These are phyloP conservation scores for Candida sp. DNA, from an alignment of 1,139 yeast genomes.

Conservation along the genomic window DNA sequence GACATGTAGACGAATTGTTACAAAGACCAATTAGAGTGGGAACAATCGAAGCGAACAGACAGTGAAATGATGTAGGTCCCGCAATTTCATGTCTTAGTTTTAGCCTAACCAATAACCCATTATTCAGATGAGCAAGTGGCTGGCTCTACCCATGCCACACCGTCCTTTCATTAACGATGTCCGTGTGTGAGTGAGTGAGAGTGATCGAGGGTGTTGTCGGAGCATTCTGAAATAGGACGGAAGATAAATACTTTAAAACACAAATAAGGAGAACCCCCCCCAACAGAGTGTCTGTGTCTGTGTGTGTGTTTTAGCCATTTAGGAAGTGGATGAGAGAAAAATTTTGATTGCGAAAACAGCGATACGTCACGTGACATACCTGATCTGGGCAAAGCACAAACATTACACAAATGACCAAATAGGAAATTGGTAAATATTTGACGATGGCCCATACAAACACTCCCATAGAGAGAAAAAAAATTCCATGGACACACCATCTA, in stretches of 20 bases:
- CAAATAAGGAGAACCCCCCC: background rate
- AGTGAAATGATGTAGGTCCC: background rate
- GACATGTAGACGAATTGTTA: too few species aligned
- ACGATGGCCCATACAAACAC: slow-evolving; percentile 2
- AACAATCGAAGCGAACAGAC: background rate
- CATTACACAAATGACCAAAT: slow-evolving; percentile 10
- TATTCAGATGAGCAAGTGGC: background rate
- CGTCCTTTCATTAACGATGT: too few species aligned
- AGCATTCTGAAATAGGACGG: background rate
- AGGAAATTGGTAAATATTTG: slow-evolving; percentile 14
- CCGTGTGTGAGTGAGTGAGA: too few species aligned
- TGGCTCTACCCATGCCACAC: background rate
- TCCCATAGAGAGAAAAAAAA: background rate
- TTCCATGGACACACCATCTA: background rate
- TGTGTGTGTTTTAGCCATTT: too few species aligned
- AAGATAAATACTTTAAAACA: slow-evolving; percentile 2
- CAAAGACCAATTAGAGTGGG: background rate
- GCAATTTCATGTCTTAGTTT: background rate
- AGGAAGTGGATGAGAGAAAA: background rate
- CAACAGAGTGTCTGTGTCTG: too few species aligned
- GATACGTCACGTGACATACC: slow-evolving; percentile 14
- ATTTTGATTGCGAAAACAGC: slow-evolving; percentile 1
- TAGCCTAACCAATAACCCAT: background rate
- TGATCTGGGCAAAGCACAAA: slow-evolving; percentile 10
- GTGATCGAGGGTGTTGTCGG: too few species aligned